Evolutionary conservation across 306 rosid genomes (phyloP).

Genomic region (Cyamopsis tetragonoloba): DNA sequence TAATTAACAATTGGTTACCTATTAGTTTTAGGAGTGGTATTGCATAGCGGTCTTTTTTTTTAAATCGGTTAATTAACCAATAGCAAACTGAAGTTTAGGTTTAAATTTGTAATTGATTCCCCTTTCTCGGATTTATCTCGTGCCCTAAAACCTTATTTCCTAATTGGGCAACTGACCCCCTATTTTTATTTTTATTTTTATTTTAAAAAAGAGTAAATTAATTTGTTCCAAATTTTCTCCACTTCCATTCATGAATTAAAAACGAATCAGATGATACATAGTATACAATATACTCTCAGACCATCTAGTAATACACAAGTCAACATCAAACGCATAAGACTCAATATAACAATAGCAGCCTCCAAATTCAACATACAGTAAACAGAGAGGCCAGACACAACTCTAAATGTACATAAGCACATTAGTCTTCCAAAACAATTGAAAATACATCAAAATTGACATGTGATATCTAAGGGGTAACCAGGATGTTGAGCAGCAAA

Average conservation of each 20-base stretch:
- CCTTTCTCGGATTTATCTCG: no score
- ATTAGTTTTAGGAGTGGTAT: no score
- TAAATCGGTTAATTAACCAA: no score
- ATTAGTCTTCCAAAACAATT: slow-evolving; percentile 15
- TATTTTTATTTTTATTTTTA: no score
- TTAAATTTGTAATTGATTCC: no score
- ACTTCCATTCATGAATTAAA: background rate
- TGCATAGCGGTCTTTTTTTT: no score
- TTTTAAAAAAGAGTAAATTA: no score
- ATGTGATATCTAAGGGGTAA: slow-evolving; percentile 22
- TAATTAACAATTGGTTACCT: no score
- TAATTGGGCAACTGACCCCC: no score
- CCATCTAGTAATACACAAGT: background rate
- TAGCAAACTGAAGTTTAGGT: no score
- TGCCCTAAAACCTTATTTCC: no score
- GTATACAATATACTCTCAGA: background rate
- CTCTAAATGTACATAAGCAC: slow-evolving; percentile 23
- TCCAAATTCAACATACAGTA: slow-evolving; percentile 19
- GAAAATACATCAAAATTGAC: slow-evolving; percentile 25
- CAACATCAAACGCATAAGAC: background rate
- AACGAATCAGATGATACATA: background rate
- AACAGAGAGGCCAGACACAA: slow-evolving; percentile 4
- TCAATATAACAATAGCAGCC: background rate
- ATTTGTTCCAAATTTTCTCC: background rate
- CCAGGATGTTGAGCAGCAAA: slow-evolving; percentile 29